A percentile compares a stretch with the other conserved stretches of the same genome.
Conservation (phyloP, 108 stramenopile species). For the Cyclotella sp. region DNA sequence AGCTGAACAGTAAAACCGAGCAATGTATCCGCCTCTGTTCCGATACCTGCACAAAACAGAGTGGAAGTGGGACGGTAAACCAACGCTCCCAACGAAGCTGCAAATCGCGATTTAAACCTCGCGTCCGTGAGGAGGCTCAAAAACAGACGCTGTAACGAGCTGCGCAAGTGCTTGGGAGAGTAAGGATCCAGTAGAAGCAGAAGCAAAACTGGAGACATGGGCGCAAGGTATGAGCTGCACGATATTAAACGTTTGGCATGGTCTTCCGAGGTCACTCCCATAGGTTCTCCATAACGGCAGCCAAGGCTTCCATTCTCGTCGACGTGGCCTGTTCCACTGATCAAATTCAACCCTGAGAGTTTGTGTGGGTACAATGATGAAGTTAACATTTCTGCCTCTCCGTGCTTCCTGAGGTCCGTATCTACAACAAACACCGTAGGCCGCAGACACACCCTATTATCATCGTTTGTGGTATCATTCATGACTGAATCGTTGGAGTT, state of each 20-base stretch:
- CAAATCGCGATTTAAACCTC: conserved; percentile 86
- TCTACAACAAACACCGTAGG: conserved; percentile 67
- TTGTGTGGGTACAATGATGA: conserved; percentile 73
- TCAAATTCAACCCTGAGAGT: conserved; percentile 74
- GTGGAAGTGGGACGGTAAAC: conserved; percentile 84
- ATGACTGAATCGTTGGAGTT: not conserved
- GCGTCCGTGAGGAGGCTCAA: conserved; percentile 81
- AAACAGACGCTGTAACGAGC: conserved; percentile 74
- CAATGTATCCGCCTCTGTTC: conserved; percentile 87
- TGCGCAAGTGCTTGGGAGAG: conserved; percentile 84
- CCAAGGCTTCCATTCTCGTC: conserved; percentile 44
- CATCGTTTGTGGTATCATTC: conserved; percentile 7
- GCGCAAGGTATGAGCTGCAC: conserved; percentile 80
- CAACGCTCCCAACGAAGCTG: conserved; percentile 83
- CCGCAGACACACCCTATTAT: conserved; percentile 17
- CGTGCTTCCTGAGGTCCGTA: conserved; percentile 86
- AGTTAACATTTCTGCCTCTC: conserved; percentile 73
- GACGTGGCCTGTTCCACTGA: conserved; percentile 72
- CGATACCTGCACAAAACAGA: conserved; percentile 89
- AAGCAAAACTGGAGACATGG: conserved; percentile 72
- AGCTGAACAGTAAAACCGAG: conserved; percentile 91
- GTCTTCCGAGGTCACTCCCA: conserved; percentile 65
- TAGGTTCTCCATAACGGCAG: conserved; percentile 29
- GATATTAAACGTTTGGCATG: conserved; percentile 64
- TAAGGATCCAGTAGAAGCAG: conserved; percentile 89